These are phyloP conservation scores for Aspergillus fructus DNA, from an alignment of 2,329 filamentous ascomycete species.

Conservation along the genomic window DNA sequence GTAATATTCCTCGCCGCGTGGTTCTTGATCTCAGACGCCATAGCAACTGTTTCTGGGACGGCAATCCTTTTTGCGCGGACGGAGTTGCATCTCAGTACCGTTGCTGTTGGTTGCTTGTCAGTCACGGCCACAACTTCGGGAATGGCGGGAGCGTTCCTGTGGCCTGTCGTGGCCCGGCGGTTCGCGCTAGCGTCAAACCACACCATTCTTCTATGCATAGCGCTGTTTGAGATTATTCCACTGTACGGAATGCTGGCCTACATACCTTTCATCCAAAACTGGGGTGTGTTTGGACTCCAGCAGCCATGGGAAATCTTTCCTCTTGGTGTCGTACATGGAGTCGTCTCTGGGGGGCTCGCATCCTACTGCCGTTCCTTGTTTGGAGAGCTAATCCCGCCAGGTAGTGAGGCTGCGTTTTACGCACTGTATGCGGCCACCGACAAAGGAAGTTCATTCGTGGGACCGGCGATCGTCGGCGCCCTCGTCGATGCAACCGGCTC, in stretches of 20 bases:
- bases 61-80: conserved; percentile 93
- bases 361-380: conserved; percentile 86
- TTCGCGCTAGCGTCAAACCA: conserved; percentile 71
- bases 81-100: conserved; percentile 76
- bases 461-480: conserved; percentile 81
- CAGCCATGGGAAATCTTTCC: conserved; percentile 93
- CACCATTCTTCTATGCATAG: conserved; percentile 84
- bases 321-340: conserved; percentile 78
- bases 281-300: conserved; percentile 77
- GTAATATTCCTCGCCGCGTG: conserved; percentile 80
- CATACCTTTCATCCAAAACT: conserved; percentile 68
- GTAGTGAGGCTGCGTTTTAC: conserved; percentile 89
- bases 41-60: conserved; percentile 86
- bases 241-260: conserved; percentile 84
- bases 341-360: conserved; percentile 81
- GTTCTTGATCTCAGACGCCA: conserved; percentile 87
- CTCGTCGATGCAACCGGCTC: conserved; percentile 78
- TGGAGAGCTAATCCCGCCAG: conserved; percentile 83
- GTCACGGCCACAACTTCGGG: conserved; percentile 81
- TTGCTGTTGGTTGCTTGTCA: conserved; percentile 79
- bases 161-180: conserved; percentile 71
- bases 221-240: conserved; percentile 84
- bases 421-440: conserved; percentile 93
- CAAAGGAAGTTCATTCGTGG: conserved; percentile 87
- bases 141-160: conserved; percentile 79